phyloP scores from a whole-genome alignment of 345 rosid genomes.

The Mallotus nudiflorus region DNA sequence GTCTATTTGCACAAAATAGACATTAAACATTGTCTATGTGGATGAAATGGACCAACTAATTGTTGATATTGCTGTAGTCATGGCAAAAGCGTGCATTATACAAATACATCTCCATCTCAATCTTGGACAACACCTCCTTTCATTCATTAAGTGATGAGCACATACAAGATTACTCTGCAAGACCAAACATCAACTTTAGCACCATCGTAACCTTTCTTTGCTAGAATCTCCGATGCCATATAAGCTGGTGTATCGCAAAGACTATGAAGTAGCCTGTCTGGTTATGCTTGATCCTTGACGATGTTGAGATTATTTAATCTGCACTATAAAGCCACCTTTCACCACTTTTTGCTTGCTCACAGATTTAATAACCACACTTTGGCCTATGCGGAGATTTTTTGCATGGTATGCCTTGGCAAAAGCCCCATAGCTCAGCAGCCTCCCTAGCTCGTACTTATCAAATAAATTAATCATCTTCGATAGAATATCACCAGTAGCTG shows the following conservation, averaged over 20 bases:
- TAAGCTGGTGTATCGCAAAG: constrained; percentile 92
- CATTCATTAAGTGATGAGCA: constrained; percentile 72
- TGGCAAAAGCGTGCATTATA: too few species aligned
- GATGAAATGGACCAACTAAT: too few species aligned
- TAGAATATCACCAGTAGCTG: constrained; percentile 5
- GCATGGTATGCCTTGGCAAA: constrained; percentile 86
- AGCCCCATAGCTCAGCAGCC: constrained; percentile 71
- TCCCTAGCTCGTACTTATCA: constrained; percentile 82
- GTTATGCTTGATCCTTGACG: constrained; percentile 52
- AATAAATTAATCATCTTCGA: constrained; percentile 35
- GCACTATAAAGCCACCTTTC: constrained; percentile 47
- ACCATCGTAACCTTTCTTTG: constrained; percentile 92
- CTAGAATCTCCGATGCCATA: constrained; percentile 89
- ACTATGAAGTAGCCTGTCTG: constrained; percentile 83
- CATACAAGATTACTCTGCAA: constrained; percentile 75
- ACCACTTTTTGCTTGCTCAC: constrained; percentile 69
- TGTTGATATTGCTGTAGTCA: too few species aligned
- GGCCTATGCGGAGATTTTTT: constrained; percentile 54
- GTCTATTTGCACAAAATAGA: too few species aligned
- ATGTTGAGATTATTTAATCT: constrained; percentile 79
- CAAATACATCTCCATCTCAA: too few species aligned
- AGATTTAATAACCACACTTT: constrained; percentile 81
- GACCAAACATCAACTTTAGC: constrained; percentile 86
- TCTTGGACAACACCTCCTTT: too few species aligned
- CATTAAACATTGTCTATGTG: too few species aligned